Evolutionary conservation across 2,329 filamentous ascomycete genomes (phyloP), one percentile per base, ranked within the genome.

Genomic region (Fonsecaea pugnacius): DNA sequence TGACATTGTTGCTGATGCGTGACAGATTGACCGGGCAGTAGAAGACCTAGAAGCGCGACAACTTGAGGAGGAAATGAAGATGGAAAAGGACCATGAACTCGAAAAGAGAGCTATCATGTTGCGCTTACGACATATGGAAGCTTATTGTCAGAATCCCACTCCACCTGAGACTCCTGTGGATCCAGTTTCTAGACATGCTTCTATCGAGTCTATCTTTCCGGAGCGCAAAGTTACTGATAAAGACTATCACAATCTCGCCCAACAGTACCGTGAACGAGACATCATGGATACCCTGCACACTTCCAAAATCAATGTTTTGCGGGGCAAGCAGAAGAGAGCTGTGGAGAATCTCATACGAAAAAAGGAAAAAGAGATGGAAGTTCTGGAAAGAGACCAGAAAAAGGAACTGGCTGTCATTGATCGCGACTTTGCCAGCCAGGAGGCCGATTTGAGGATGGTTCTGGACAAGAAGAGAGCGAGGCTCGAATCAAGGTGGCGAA

Each of bases 111-210:
- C 78, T 48, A 77, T 78, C 7, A 73, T 76, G 35, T 78, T 76
- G 9, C 77, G 79, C 56, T 79, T 81, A 56, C 79, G 78, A 58
- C 75, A 81, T 57, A 81, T 81, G 79, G 79, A 81, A 70, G 78
- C 77, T 24, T 81, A 80, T 69, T 78, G 79, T 60, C 75, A 71
- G 60, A 79, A 75, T 55, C 72, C 75, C 3, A 78, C 75, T 62
- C 76, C 76, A 12, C 77, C 76, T 9, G 66, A 70, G 21, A 75
- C 74, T 6, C 71, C 73, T 69, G 27, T 67, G 62, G 66, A 30
- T 69, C 70, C 52, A 67, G 70, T 10, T n/a, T 67, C 67, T n/a
- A 50, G 50, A 6, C 66, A 66, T 10, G 67, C 69, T 2, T 67
- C 73, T 14, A 61, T 50, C 14, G 64, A 62, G 10, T 63, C 65